These are phyloP conservation scores for Metarhizium robertsii DNA, from an alignment of 2,329 filamentous ascomycete species.

Conservation along the genomic window DNA sequence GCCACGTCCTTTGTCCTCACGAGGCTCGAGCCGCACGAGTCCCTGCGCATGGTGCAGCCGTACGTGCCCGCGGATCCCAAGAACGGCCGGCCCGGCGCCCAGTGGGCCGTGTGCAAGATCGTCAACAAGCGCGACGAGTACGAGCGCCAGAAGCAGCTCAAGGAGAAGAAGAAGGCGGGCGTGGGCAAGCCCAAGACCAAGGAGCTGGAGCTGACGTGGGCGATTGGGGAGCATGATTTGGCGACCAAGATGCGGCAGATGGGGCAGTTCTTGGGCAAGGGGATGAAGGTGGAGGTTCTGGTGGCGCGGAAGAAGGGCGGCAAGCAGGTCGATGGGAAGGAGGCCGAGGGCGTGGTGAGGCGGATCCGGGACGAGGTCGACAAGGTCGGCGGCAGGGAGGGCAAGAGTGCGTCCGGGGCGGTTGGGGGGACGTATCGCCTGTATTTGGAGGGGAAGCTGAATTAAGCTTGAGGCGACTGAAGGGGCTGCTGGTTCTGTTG, in stretches of 20 bases:
- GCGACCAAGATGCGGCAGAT: slow-evolving; percentile 60
- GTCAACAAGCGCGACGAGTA: slow-evolving; percentile 46
- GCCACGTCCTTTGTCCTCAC: slow-evolving; percentile 30
- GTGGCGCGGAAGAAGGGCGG: slow-evolving; percentile 57
- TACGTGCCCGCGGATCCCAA: slow-evolving; percentile 23
- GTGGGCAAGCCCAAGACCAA: slow-evolving; percentile 44
- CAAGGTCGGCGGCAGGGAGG: slow-evolving; percentile 31
- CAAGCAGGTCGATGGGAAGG: slow-evolving; percentile 47
- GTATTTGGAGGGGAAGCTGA: slow-evolving; percentile 27
- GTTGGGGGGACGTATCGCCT: slow-evolving; percentile 33
- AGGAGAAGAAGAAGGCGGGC: slow-evolving; percentile 34
- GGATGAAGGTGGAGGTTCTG: slow-evolving; percentile 64
- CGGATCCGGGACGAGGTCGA: slow-evolving; percentile 26
- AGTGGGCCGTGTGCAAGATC: slow-evolving; percentile 60
- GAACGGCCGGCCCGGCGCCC: slow-evolving; percentile 9
- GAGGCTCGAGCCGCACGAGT: slow-evolving; percentile 24
- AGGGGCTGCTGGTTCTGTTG: too few relatives aligned
- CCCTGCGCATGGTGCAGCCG: slow-evolving; percentile 32
- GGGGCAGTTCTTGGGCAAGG: slow-evolving; percentile 61
- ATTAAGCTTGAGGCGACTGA: not conserved
- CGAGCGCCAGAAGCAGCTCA: slow-evolving; percentile 30
- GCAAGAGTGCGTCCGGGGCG: slow-evolving; percentile 34
- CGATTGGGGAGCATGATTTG: slow-evolving; percentile 68
- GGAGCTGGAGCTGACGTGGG: slow-evolving; percentile 85
- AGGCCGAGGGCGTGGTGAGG: slow-evolving; percentile 49